Percentiles rank a stretch among this genome's conserved stretches.
Evolutionary conservation across 108 stramenopile species (phyloP).

Genomic region (Bacterosira constricta): DNA sequence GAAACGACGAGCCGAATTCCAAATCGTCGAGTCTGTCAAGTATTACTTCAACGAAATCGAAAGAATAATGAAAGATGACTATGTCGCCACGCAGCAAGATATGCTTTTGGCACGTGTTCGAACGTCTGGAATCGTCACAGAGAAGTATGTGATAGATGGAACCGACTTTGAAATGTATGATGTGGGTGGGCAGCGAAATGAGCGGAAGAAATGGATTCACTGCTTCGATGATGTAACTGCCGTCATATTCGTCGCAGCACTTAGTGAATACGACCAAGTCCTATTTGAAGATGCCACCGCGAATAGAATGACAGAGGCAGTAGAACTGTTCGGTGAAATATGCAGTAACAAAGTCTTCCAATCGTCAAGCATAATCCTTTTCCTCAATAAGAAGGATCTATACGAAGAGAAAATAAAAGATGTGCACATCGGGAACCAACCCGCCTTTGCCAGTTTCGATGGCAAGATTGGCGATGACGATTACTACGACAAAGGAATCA

Average conservation of each 20-base stretch:
- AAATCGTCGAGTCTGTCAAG: slow-evolving; percentile 78
- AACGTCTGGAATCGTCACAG: slow-evolving; percentile 94
- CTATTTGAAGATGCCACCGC: slow-evolving; percentile 93
- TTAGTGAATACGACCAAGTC: slow-evolving; percentile 97
- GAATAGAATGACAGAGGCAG: slow-evolving; percentile 96
- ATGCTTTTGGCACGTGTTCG: slow-evolving; percentile 96
- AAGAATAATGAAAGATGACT: slow-evolving; percentile 63
- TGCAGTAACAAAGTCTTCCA: slow-evolving; percentile 94
- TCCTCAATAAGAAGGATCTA: slow-evolving; percentile 98
- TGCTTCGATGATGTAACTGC: slow-evolving; percentile 98
- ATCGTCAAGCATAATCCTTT: slow-evolving; percentile 91
- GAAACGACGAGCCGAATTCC: slow-evolving; percentile 77
- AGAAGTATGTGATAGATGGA: slow-evolving; percentile 86
- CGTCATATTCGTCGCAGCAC: slow-evolving; percentile 97
- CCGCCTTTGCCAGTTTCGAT: slow-evolving; percentile 78
- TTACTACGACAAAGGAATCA: slow-evolving; percentile 68
- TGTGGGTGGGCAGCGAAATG: slow-evolving; percentile 91
- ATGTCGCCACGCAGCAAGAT: slow-evolving; percentile 91
- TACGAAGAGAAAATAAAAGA: slow-evolving; percentile 95
- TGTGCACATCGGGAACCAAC: slow-evolving; percentile 72
- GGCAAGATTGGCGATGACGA: slow-evolving; percentile 81
- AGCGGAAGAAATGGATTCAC: slow-evolving; percentile 93
- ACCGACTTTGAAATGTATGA: slow-evolving; percentile 97
- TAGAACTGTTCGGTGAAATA: slow-evolving; percentile 94
- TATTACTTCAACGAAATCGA: slow-evolving; percentile 82